Percentiles rank a stretch among this genome's conserved stretches.
These are phyloP conservation scores for Vigna nakashimae DNA, from an alignment of 306 rosid species.

Conservation along the genomic window DNA sequence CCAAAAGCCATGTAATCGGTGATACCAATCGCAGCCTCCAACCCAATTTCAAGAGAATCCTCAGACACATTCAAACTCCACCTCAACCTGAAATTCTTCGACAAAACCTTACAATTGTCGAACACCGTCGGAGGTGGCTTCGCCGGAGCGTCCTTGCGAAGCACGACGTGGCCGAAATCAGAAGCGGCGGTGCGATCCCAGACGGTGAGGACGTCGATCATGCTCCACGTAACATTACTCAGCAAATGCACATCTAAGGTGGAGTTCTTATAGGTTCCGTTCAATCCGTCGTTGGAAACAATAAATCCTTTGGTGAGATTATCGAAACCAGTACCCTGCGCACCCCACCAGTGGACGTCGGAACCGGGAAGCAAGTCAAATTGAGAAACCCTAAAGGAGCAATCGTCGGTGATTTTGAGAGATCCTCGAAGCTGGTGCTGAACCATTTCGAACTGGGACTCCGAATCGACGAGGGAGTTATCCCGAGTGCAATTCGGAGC, in stretches of 20 bases:
- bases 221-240: conserved; percentile 70
- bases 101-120: conserved; percentile 75
- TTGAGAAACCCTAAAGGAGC: conserved; percentile 81
- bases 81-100: conserved; percentile 64
- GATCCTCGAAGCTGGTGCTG: conserved; percentile 88
- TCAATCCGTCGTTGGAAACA: conserved; percentile 66
- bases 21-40: conserved; percentile 81
- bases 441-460: conserved; percentile 70
- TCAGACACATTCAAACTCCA: conserved; percentile 72
- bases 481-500: conserved; percentile 55
- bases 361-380: conserved; percentile 88
- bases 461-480: conserved; percentile 54
- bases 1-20: conserved; percentile 90
- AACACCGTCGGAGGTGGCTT: conserved; percentile 56
- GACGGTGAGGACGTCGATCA: conserved; percentile 75
- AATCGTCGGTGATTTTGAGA: conserved; percentile 67
- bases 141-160: conserved; percentile 2
- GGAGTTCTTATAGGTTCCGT: conserved; percentile 62
- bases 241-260: conserved; percentile 64
- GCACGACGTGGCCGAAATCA: conserved; percentile 69
- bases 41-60: conserved; percentile 70
- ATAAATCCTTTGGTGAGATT: conserved; percentile 72
- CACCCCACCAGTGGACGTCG: conserved; percentile 84
- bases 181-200: conserved; percentile 88
- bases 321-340: conserved; percentile 52